These are phyloP conservation scores for Coprinopsis strossmayeri DNA, from an alignment of 768 basidiomycete species.

Conservation along the genomic window DNA sequence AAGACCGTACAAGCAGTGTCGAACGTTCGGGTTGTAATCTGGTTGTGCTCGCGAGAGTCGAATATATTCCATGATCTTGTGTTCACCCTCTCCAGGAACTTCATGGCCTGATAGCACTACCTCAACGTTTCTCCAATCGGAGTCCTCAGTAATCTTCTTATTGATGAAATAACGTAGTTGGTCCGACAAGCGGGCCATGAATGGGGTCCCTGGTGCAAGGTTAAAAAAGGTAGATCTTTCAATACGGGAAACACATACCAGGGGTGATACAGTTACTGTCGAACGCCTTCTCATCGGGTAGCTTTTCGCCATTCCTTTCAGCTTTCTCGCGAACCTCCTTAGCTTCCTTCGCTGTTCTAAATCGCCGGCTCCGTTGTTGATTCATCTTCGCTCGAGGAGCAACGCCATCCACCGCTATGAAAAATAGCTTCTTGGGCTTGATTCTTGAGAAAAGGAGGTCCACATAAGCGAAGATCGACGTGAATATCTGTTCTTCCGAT, in stretches of 20 bases:
- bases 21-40: constrained; percentile 92
- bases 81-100: constrained; percentile 98
- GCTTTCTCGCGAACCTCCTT: constrained; percentile 85
- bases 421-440: constrained; percentile 95
- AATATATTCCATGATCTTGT: constrained; percentile 99
- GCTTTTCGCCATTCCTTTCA: constrained; percentile 78
- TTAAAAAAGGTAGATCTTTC: not conserved
- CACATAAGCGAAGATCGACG: constrained; percentile 94
- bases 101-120: constrained; percentile 97
- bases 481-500: constrained; percentile 95
- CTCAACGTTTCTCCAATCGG: constrained; percentile 88
- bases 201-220: constrained; percentile 87
- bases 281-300: constrained; percentile 93
- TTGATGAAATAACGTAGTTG: constrained; percentile 95
- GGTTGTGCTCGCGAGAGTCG: constrained; percentile 90
- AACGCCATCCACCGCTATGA: constrained; percentile 98
- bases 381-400: constrained; percentile 99
- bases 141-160: constrained; percentile 97
- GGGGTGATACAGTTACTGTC: constrained; percentile 99
- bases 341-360: constrained; percentile 91
- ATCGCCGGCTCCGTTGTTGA: constrained; percentile 90
- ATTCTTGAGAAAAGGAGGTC: constrained; percentile 96
- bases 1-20: constrained; percentile 97
- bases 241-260: constrained; percentile 44
- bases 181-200: constrained; percentile 89